Evolutionary conservation across 1,284 basidiomycete species (phyloP).

Genomic region (Caloboletus firmus): DNA sequence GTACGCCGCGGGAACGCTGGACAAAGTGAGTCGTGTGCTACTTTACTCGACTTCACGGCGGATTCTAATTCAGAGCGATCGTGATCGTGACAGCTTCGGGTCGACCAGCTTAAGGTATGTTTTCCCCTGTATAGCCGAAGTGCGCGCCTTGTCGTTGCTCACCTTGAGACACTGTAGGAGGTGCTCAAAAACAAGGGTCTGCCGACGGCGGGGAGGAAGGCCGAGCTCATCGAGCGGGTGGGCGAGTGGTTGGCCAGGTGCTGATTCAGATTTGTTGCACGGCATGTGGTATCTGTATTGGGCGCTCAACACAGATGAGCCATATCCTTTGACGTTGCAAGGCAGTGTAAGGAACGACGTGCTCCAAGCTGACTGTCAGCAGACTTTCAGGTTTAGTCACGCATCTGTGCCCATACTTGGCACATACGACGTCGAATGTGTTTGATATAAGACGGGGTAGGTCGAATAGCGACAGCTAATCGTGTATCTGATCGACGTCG

Average conservation of each 20-base stretch:
- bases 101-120: constrained; percentile 73
- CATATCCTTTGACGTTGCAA: neutral
- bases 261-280: constrained; percentile 5
- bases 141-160: constrained; percentile 8
- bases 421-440: neutral
- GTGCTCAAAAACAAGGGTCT: constrained; percentile 67
- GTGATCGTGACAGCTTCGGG: constrained; percentile 55
- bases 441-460: neutral
- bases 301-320: no score
- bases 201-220: constrained; percentile 65
- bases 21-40: constrained; percentile 52
- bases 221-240: constrained; percentile 64
- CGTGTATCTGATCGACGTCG: no score
- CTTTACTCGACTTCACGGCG: constrained; percentile 1
- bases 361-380: neutral
- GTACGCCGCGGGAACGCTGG: constrained; percentile 57
- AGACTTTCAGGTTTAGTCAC: neutral
- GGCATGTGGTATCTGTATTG: neutral
- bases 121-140: constrained; percentile 2
- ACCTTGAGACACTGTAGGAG: constrained; percentile 44
- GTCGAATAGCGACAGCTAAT: no score
- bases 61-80: constrained; percentile 7
- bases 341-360: neutral
- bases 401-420: neutral
- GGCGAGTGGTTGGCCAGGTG: constrained; percentile 49